phyloP scores from a whole-genome alignment of 306 rosid species.

The Acacia melanoxylon region DNA sequence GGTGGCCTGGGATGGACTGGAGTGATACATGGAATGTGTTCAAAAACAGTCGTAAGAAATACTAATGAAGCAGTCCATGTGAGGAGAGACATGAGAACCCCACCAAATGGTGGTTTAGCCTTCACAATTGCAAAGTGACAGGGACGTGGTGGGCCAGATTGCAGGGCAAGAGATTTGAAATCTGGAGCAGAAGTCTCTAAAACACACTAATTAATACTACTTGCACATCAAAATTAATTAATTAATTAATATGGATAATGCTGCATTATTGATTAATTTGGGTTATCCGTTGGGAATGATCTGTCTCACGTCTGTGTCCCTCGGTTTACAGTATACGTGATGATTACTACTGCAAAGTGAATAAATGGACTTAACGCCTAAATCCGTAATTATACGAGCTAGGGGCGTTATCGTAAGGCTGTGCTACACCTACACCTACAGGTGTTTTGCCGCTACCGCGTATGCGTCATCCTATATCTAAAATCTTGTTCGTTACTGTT shows the following conservation, averaged over 20 bases:
- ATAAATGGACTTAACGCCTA: neutral
- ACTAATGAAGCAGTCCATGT: no score
- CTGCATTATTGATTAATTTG: neutral
- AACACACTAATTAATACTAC: neutral
- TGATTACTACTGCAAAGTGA: neutral
- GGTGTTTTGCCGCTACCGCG: neutral
- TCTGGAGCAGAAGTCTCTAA: neutral
- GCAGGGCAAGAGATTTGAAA: neutral
- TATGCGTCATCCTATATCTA: neutral
- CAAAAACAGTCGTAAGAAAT: neutral
- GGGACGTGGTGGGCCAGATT: neutral
- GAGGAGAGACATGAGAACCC: neutral
- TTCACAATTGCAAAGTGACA: neutral
- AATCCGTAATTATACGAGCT: neutral
- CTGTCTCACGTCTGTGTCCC: neutral
- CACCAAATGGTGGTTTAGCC: neutral
- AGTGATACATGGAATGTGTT: neutral
- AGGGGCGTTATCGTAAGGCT: no score
- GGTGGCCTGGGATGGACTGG: neutral
- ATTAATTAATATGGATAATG: neutral
- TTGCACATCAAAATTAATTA: neutral
- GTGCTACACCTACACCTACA: no score
- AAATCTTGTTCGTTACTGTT: neutral
- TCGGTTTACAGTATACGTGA: neutral
- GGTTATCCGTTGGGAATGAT: neutral